Conservation (phyloP, 768 basidiomycete genomes). For the Polyporus arcularius region DNA sequence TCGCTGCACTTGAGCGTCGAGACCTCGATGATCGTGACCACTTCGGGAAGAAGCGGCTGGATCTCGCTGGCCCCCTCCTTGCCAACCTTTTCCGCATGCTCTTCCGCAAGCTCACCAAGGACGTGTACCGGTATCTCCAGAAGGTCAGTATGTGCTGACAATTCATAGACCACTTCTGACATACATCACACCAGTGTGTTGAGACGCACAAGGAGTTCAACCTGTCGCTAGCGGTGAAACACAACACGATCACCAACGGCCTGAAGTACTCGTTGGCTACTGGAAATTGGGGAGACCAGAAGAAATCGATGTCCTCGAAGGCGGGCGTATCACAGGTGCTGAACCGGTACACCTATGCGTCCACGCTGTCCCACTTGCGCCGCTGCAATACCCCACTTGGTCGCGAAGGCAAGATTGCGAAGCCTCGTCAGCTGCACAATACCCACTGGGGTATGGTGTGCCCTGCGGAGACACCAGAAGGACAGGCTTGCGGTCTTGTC, state of each 20-base stretch:
- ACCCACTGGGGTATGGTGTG: slow-evolving; percentile 99
- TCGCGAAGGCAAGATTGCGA: slow-evolving; percentile 98
- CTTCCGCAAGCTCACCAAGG: slow-evolving; percentile 94
- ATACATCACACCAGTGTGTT: slow-evolving; percentile 66
- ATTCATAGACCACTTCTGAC: neutral
- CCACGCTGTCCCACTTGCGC: slow-evolving; percentile 95
- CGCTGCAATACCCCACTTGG: slow-evolving; percentile 98
- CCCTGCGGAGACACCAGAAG: slow-evolving; percentile 99
- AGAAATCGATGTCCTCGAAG: slow-evolving; percentile 97
- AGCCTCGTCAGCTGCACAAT: slow-evolving; percentile 98
- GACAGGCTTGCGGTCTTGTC: slow-evolving; percentile 98
- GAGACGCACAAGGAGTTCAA: slow-evolving; percentile 96
- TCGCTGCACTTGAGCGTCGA: slow-evolving; percentile 91
- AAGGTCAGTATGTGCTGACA: slow-evolving; percentile 58
- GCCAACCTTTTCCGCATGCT: slow-evolving; percentile 98
- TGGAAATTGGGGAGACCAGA: slow-evolving; percentile 99
- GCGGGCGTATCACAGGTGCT: slow-evolving; percentile 99
- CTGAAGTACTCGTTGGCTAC: slow-evolving; percentile 97
- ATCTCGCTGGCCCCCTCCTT: slow-evolving; percentile 92
- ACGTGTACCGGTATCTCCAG: slow-evolving; percentile 95
- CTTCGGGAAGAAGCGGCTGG: slow-evolving; percentile 97
- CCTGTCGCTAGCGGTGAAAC: slow-evolving; percentile 88
- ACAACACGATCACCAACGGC: slow-evolving; percentile 97
- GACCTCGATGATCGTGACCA: slow-evolving; percentile 99
- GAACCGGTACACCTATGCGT: slow-evolving; percentile 98